A percentile compares a stretch with the other conserved stretches of the same genome.
phyloP scores from a whole-genome alignment of 2,329 filamentous ascomycete genomes.

The Colletotrichum spinosum region DNA sequence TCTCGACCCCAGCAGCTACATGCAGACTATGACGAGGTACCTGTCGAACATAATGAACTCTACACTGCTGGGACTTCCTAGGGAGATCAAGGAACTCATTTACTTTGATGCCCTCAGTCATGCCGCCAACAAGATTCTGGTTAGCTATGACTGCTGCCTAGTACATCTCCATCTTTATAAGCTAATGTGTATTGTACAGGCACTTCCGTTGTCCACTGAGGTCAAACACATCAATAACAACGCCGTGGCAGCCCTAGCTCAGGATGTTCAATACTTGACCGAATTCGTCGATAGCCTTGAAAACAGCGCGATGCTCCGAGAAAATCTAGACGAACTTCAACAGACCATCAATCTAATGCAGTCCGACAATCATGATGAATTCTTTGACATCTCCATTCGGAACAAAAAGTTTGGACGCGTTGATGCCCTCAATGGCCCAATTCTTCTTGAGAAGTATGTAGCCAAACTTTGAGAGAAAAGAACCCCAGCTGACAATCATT shows the following conservation, averaged over 20 bases:
- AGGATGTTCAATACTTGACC: conserved; percentile 86
- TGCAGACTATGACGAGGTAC: conserved; percentile 93
- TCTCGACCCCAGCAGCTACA: conserved; percentile 87
- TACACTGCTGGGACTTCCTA: conserved; percentile 90
- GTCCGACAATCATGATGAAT: conserved; percentile 92
- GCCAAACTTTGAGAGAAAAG: not conserved
- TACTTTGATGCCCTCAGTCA: conserved; percentile 97
- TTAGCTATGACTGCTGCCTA: conserved; percentile 49
- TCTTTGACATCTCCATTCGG: conserved; percentile 89
- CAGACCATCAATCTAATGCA: conserved; percentile 93
- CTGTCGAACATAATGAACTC: conserved; percentile 97
- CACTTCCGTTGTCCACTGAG: conserved; percentile 79
- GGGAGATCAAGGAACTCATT: conserved; percentile 96
- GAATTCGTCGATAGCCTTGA: conserved; percentile 89
- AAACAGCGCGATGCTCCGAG: conserved; percentile 84
- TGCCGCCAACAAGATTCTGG: conserved; percentile 86
- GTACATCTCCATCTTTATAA: not conserved
- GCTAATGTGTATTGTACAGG: conserved; percentile 54
- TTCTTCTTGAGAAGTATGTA: conserved; percentile 89
- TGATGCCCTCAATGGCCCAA: conserved; percentile 88
- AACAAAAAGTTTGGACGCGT: conserved; percentile 96
- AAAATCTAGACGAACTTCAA: conserved; percentile 91
- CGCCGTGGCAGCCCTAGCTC: conserved; percentile 82
- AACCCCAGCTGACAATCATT: conserved; percentile 40
- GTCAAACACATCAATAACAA: conserved; percentile 90